These are phyloP conservation scores for Penicillium mononematosum DNA, from an alignment of 495 filamentous ascomycete species.

Conservation along the genomic window DNA sequence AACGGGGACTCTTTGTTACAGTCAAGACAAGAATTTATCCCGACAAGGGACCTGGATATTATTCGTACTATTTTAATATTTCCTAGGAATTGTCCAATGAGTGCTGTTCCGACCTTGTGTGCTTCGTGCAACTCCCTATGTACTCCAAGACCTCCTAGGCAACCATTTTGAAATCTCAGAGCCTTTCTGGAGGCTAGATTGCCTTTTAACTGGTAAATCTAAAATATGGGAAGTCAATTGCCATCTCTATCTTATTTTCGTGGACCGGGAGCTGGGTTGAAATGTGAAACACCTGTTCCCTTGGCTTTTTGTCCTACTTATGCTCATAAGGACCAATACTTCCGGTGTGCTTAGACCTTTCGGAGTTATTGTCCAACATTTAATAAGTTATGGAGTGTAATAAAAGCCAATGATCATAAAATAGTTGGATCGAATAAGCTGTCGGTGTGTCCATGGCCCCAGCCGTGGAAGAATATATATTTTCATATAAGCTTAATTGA, in stretches of 20 bases:
- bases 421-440: background rate
- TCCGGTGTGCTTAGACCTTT: conserved; percentile 19
- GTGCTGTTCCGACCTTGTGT: conserved; percentile 14
- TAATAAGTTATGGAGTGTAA: background rate
- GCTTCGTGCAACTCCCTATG: conserved; percentile 7
- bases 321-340: conserved; percentile 13
- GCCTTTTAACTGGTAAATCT: background rate
- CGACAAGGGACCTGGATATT: conserved; percentile 1
- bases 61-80: conserved; percentile 13
- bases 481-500: background rate
- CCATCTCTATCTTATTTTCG: conserved; percentile 6
- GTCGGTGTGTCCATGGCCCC: background rate
- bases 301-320: conserved; percentile 26
- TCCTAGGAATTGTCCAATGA: conserved; percentile 18
- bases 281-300: conserved; percentile 13
- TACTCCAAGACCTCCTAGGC: conserved; percentile 3
- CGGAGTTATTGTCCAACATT: conserved; percentile 3
- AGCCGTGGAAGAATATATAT: background rate
- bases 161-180: background rate
- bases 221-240: background rate
- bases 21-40: conserved; percentile 9
- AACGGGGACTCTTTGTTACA: conserved; percentile 2
- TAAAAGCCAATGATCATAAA: background rate
- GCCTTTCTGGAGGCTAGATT: background rate
- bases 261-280: conserved; percentile 11